Base-by-base conservation (phyloP, 768 basidiomycete genomes). In the Leucosporidium scottii region DNA sequence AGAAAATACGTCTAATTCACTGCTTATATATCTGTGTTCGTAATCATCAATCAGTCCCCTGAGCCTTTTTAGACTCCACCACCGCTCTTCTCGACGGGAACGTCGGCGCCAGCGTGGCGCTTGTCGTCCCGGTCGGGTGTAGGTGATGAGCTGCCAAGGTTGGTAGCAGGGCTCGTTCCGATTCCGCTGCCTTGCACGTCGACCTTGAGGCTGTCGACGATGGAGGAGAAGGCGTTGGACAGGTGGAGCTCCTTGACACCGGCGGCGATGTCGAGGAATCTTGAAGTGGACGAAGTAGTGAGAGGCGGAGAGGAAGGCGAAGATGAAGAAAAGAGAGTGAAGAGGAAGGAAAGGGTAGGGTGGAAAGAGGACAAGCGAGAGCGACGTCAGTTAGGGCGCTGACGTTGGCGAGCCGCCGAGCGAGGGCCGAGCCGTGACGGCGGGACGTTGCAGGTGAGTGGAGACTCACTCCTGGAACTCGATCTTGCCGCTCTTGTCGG, bases 401-500 rank as follows among this genome's bases (percentile, higher is more conserved):
- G 49, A 50, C n/a, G 20, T 6, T 50, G 49, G n/a, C 49, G 34
- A 27, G 25, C 9, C 58, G 57, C 13, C 56, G 56, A n/a, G n/a
- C n/a, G n/a, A n/a, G n/a, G n/a, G n/a, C n/a, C n/a, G n/a, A n/a
- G n/a, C n/a, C n/a, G n/a, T n/a, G n/a, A n/a, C 21, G 44, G 15
- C 25, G 27, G 25, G 8, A 13, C 10, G 10, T 39, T 8, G 28
- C 1, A 2, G n/a, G 4, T 8, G 56, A 58, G 12, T 9, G n/a
- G 6, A 50, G 13, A 79, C 85, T 20, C 71, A 90, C 90, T 90
- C 89, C 71, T 93, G 89, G 74, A 91, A 85, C 69, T 86, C 85
- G 57, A 96, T 79, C 31, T 83, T 82, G 34, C 78, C 78, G 73
- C 82, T 81, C 27, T 78, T 69, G 44, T 78, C 74, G 56, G 75